Evolutionary conservation across 1,284 basidiomycete genomes (phyloP).

Genomic region (Rhodotorula glutinis): DNA sequence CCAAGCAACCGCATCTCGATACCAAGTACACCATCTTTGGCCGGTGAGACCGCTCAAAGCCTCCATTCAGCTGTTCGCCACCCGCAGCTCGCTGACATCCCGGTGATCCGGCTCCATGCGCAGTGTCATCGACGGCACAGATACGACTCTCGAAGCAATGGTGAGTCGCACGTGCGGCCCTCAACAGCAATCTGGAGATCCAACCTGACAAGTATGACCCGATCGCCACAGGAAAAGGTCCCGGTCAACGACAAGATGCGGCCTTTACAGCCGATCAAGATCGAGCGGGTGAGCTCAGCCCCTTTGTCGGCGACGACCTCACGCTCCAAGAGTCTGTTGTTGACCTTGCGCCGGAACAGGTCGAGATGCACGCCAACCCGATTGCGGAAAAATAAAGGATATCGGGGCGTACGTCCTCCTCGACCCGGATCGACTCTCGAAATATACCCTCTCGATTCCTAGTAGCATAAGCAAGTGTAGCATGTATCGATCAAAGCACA

Average conservation of each 20-base stretch:
- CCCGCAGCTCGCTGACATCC: not conserved
- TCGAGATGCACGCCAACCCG: conserved; percentile 94
- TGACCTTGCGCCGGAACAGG: conserved; percentile 58
- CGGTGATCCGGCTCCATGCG: too few relatives aligned
- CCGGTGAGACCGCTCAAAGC: conserved; percentile 46
- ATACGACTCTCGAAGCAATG: conserved; percentile 82
- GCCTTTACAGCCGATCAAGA: conserved; percentile 76
- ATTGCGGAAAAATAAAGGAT: conserved; percentile 63
- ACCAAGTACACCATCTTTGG: conserved; percentile 93
- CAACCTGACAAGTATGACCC: too few relatives aligned
- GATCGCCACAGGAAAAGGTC: conserved; percentile 62
- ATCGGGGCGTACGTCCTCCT: too few relatives aligned
- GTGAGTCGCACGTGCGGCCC: too few relatives aligned
- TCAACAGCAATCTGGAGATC: too few relatives aligned
- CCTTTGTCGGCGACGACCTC: too few relatives aligned
- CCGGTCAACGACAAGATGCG: conserved; percentile 88
- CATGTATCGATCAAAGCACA: too few relatives aligned
- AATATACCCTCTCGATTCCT: too few relatives aligned
- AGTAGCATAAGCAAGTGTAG: too few relatives aligned
- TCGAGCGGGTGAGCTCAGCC: conserved; percentile 72
- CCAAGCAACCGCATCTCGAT: conserved; percentile 86
- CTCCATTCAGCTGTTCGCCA: too few relatives aligned
- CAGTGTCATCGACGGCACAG: conserved; percentile 85
- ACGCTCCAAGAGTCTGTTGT: too few relatives aligned
- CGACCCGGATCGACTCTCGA: too few relatives aligned